Evolutionary conservation across 495 filamentous ascomycete species (phyloP).

Genomic region (Apiosordaria backusii): DNA sequence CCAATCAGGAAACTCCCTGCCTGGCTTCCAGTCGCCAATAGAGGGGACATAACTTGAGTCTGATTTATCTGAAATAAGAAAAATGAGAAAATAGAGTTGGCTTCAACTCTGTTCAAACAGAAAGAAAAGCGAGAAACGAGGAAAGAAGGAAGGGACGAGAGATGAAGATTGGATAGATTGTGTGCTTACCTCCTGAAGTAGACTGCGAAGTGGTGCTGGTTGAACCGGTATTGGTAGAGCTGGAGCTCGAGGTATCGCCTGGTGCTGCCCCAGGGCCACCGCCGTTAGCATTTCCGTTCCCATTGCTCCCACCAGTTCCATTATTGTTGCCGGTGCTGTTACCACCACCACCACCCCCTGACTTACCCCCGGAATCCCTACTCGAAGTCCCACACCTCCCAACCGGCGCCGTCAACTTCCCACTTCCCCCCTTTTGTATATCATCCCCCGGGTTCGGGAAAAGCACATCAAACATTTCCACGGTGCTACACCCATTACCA

Average conservation of each 20-base stretch:
- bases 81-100: not conserved
- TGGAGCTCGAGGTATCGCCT: not conserved
- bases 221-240: not conserved
- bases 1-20: not conserved
- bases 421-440: slow-evolving; percentile 25
- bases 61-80: not conserved
- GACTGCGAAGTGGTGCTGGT: not conserved
- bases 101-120: not conserved
- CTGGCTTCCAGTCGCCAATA: not conserved
- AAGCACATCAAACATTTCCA: slow-evolving; percentile 44
- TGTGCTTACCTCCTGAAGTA: not conserved
- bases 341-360: too few relatives aligned
- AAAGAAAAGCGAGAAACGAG: not conserved
- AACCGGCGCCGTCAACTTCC: not conserved
- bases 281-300: too few relatives aligned
- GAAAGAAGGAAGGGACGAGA: not conserved
- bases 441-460: slow-evolving; percentile 63
- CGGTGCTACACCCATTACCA: slow-evolving; percentile 41
- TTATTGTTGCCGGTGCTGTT: not conserved
- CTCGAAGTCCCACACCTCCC: not conserved
- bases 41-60: not conserved
- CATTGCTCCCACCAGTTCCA: too few relatives aligned
- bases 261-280: not conserved
- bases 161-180: not conserved
- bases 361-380: not conserved